Percentiles rank a stretch among this genome's conserved stretches.
Conservation (phyloP, 225 moss, liverwort and hornwort species). For the Ulota crispa region DNA sequence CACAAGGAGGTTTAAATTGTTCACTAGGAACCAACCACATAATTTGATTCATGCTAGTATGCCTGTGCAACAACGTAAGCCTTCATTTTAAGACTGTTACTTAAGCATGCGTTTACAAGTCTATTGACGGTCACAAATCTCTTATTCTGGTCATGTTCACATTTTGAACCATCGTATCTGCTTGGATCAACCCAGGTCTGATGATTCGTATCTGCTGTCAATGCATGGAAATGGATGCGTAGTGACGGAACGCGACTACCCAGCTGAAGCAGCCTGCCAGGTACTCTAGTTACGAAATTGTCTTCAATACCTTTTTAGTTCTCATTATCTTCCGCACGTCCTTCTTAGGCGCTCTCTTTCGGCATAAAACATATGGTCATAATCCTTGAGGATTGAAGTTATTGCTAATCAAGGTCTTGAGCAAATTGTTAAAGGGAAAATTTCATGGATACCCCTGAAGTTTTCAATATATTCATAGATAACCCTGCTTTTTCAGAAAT, state of each 20-base stretch:
- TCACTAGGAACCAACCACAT: neutral
- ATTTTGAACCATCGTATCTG: slow-evolving; percentile 9
- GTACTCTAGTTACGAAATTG: slow-evolving; percentile 9
- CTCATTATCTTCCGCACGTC: neutral
- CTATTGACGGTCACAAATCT: neutral
- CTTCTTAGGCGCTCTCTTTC: neutral
- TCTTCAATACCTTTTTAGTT: neutral
- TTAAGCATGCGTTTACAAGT: neutral
- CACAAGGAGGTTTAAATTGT: neutral
- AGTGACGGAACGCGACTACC: slow-evolving; percentile 51
- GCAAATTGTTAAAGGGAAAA: neutral
- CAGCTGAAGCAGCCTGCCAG: slow-evolving; percentile 49
- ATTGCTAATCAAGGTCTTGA: neutral
- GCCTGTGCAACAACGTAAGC: neutral
- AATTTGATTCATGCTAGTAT: neutral
- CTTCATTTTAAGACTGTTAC: neutral
- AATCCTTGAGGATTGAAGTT: neutral
- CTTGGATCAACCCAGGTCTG: slow-evolving; percentile 34
- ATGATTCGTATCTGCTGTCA: slow-evolving; percentile 50
- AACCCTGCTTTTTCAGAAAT: too few relatives aligned
- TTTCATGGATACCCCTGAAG: too few relatives aligned
- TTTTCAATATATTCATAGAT: too few relatives aligned
- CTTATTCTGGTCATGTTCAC: neutral
- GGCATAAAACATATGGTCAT: neutral
- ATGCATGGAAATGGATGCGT: slow-evolving; percentile 40